These are phyloP conservation scores for Sugiyamaella chiloensis DNA, from an alignment of 805 yeast species.

Conservation along the genomic window DNA sequence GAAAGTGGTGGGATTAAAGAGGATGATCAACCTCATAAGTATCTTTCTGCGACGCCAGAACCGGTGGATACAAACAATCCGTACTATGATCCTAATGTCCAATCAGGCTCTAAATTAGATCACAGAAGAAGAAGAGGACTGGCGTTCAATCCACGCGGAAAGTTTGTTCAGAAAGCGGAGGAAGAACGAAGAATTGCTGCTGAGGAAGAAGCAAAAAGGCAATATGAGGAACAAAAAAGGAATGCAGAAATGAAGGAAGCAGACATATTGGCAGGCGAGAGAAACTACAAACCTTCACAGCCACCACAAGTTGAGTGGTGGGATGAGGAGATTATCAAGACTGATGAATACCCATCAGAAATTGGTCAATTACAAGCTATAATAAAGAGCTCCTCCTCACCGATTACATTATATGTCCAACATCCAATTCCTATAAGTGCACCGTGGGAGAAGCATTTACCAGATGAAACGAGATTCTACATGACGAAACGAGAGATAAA, in stretches of 20 bases:
- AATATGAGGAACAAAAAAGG: conserved; percentile 32
- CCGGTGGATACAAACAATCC: conserved; percentile 32
- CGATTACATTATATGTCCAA: conserved; percentile 69
- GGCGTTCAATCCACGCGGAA: conserved; percentile 60
- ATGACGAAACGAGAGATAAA: conserved; percentile 77
- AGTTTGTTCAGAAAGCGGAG: conserved; percentile 53
- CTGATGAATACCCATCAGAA: conserved; percentile 6
- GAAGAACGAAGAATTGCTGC: conserved; percentile 43
- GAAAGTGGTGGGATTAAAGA: not conserved
- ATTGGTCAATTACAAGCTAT: conserved; percentile 16
- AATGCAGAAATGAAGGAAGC: conserved; percentile 47
- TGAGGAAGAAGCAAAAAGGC: conserved; percentile 34
- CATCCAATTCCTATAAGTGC: conserved; percentile 72
- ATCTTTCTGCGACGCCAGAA: not conserved
- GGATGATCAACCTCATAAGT: conserved; percentile 7
- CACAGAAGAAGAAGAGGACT: conserved; percentile 37
- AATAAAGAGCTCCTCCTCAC: conserved; percentile 8
- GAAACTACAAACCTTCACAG: conserved; percentile 41
- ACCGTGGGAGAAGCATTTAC: conserved; percentile 51
- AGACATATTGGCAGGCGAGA: conserved; percentile 54
- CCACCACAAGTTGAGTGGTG: conserved; percentile 87
- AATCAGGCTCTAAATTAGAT: conserved; percentile 5
- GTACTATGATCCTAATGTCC: conserved; percentile 32
- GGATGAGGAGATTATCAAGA: conserved; percentile 47
- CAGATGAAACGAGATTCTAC: conserved; percentile 46